Percentiles rank a stretch among this genome's conserved stretches.
phyloP scores from a whole-genome alignment of 345 rosid genomes.

The Arabidopsis suecica region DNA sequence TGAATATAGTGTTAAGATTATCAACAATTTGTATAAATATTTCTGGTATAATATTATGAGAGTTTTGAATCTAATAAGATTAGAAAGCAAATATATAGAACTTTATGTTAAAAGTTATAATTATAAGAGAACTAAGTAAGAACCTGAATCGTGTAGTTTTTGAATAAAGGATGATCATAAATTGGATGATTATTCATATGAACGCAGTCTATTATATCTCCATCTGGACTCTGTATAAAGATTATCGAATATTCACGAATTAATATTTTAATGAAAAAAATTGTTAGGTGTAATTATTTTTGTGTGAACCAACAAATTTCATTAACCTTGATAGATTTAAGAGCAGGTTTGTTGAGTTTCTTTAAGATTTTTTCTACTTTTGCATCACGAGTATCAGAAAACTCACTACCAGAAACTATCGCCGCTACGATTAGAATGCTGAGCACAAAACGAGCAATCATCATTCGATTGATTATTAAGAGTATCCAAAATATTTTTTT shows the following conservation, averaged over 20 bases:
- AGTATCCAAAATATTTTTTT: not conserved
- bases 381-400: not conserved
- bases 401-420: not conserved
- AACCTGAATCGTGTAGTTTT: constrained; percentile 5
- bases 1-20: not conserved
- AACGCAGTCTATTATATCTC: constrained; percentile 15
- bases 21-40: not conserved
- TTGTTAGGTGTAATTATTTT: not conserved
- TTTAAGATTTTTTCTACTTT: not conserved
- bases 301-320: not conserved
- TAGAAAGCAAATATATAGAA: not conserved
- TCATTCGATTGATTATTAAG: not conserved
- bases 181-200: not conserved
- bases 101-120: not conserved
- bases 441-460: not conserved
- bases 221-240: not conserved
- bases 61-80: not conserved
- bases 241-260: not conserved
- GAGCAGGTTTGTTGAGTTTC: not conserved
- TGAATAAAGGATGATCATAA: constrained; percentile 9
- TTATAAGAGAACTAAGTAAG: not conserved
- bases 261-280: not conserved
- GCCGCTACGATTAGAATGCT: not conserved
- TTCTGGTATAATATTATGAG: not conserved
- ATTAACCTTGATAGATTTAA: not conserved